These are phyloP conservation scores for Furcasterigmium furcatum DNA, from an alignment of 2,329 filamentous ascomycete genomes.

Conservation along the genomic window DNA sequence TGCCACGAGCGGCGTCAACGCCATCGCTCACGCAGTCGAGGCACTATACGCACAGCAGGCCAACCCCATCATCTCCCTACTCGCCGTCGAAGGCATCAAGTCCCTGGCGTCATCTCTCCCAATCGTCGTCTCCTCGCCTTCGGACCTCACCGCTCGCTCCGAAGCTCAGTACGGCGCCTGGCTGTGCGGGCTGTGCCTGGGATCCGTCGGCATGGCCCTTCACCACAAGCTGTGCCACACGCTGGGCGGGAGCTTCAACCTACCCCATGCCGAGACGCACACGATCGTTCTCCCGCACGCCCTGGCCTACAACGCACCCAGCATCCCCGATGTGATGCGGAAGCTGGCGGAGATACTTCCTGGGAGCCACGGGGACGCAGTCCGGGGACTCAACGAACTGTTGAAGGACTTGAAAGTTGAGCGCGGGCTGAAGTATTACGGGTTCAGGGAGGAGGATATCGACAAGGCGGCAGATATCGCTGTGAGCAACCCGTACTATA, in stretches of 20 bases:
- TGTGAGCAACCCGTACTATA: slow-evolving; percentile 55
- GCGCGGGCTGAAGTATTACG: slow-evolving; percentile 46
- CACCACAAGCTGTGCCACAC: slow-evolving; percentile 69
- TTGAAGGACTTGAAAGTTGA: slow-evolving; percentile 50
- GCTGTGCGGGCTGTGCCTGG: slow-evolving; percentile 60
- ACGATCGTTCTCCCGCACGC: slow-evolving; percentile 61
- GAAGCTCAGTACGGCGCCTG: slow-evolving; percentile 63
- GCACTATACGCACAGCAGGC: slow-evolving; percentile 59
- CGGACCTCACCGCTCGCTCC: slow-evolving; percentile 46
- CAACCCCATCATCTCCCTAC: slow-evolving; percentile 56
- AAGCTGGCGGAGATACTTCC: slow-evolving; percentile 51
- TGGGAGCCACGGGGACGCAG: slow-evolving; percentile 54
- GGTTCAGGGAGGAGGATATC: slow-evolving; percentile 59
- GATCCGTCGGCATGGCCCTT: slow-evolving; percentile 58
- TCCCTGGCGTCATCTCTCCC: slow-evolving; percentile 35
- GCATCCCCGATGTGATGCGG: slow-evolving; percentile 47
- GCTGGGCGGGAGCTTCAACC: slow-evolving; percentile 58
- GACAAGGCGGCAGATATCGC: slow-evolving; percentile 58
- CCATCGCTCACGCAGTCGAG: slow-evolving; percentile 64
- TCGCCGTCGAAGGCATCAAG: slow-evolving; percentile 55
- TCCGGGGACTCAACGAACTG: slow-evolving; percentile 53
- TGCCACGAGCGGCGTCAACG: slow-evolving; percentile 60
- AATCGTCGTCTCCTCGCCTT: neutral
- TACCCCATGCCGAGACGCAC: slow-evolving; percentile 65
- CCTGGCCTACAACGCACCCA: slow-evolving; percentile 58